Evolutionary conservation across 2,329 filamentous ascomycete species (phyloP), one percentile per base, ranked within the genome.

Genomic region (Colletotrichum chlorophyti): DNA sequence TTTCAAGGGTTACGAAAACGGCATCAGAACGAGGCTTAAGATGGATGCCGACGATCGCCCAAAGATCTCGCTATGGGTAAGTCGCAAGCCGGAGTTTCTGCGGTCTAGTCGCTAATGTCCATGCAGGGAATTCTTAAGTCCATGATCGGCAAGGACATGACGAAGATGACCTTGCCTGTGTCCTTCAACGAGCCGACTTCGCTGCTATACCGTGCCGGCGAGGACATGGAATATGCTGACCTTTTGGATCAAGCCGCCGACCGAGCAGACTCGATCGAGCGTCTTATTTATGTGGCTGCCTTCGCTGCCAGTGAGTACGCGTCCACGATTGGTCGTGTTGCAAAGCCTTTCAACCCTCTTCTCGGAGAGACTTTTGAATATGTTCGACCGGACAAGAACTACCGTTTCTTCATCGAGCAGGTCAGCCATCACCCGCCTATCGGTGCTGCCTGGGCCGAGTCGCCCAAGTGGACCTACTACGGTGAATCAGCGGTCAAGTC

Each of bases 71-170:
- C 86, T 99, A 38, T 99, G 95, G 95, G 93, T 96, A 84, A 76
- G 89, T 77, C 40, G 24, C 12, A 8, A 15, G 2, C 17, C 19
- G 11, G 23, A 11, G 15, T 32, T 6, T 27, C 24, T 6, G 41
- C 19, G n/a, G 9, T 45, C 24, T 8, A 17, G 26, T 26, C 37
- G 27, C n/a, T 29, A 45, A 63, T 32, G 5, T 35, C 12, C 19
- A 10, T 42, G 24, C 64, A 97, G 93, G 90, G 90, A 65, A 97
- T 99, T 66, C 79, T 99, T 63, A 99, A 98, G 78, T 98, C 94
- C 19, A 98, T 99, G 95, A 97, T 99, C 74, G 95, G 95, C 63
- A 98, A 99, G 73, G 95, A 99, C 70, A 98, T 99, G 95, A 98
- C 95, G 32, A 98, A 96, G 79, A 99, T 99, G 94, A 98, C 95